phyloP scores from a whole-genome alignment of 192 early-diverging fungal species.

The Linnemannia elongata region DNA sequence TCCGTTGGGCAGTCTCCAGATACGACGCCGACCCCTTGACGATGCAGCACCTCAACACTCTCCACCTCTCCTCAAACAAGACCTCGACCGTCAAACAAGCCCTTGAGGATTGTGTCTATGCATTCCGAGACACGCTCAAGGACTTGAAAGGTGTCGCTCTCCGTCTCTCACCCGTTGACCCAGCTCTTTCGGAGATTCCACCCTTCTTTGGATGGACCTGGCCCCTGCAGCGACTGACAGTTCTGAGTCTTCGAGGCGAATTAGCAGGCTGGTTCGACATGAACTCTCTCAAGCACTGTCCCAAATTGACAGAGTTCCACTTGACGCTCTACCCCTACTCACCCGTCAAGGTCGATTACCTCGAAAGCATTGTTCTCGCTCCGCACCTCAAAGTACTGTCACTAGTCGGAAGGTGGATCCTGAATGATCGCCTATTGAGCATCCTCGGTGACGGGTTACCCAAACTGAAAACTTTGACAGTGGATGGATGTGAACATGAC shows the following conservation, averaged over 20 bases:
- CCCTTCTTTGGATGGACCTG: constrained; percentile 41
- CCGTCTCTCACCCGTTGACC: constrained; percentile 18
- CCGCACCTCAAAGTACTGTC: constrained; percentile 17
- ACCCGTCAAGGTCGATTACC: constrained; percentile 23
- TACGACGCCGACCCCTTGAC: constrained; percentile 7
- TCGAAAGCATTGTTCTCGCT: constrained; percentile 15
- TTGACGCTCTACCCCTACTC: constrained; percentile 40
- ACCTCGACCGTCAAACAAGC: constrained; percentile 14
- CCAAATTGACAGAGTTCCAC: constrained; percentile 24
- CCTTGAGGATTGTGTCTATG: constrained; percentile 30
- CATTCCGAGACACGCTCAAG: constrained; percentile 36
- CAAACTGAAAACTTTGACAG: not conserved
- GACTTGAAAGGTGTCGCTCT: constrained; percentile 34
- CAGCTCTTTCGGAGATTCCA: constrained; percentile 3
- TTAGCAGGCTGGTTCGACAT: constrained; percentile 41
- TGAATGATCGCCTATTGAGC: constrained; percentile 17
- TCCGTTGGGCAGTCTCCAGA: constrained; percentile 30
- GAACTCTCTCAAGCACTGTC: constrained; percentile 31
- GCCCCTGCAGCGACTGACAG: constrained; percentile 15
- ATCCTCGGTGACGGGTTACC: not conserved
- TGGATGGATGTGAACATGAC: constrained; percentile 29
- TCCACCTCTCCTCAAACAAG: constrained; percentile 28
- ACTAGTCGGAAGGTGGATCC: constrained; percentile 25
- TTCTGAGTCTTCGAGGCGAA: constrained; percentile 32
- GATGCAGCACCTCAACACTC: constrained; percentile 2